Evolutionary conservation across 768 basidiomycete species (phyloP), one percentile per base, ranked within the genome.

Genomic region (Amanita pseudoporphyria): DNA sequence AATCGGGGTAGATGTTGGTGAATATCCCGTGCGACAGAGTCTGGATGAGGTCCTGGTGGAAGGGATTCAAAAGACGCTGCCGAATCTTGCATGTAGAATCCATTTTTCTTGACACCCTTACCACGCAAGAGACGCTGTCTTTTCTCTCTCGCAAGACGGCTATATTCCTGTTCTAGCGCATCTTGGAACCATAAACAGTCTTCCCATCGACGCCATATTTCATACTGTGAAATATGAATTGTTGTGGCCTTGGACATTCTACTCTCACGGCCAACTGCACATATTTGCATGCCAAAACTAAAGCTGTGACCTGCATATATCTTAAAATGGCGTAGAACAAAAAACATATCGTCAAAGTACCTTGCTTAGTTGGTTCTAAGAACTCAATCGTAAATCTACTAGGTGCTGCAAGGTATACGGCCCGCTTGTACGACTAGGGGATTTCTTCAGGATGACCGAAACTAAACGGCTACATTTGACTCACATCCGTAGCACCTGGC

Each of bases 41-140:
- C 77, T 5, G 86, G 85, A 57, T 87, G 74, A n/a, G 87, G 87
- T 6, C 87, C 88, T 6, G 84, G 83, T 10, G 88, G 88, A 16
- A 91, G 72, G 1, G 87, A 89, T 46, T 90, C 88, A 71, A 84
- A 91, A 12, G 88, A 90, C 1, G 88, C 81, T 1, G 88, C 88
- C 49, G 73, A 70, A 58, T 87, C 82, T 28, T 79, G 74, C 52
- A 80, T 77, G 52, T 84, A 74, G 52, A 87, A 77, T 2, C 86
- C 72, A 14, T 83, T 78, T 49, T 81, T 82, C 69, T 84, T 84
- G 49, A 87, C 73, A 12, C 86, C 85, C 58, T 87, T 89, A 0
- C 87, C 87, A 13, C 78, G 76, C 5, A 69, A 64, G 9, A 90
- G 76, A 28, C 85, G 79, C 22, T 68, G 70, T 12, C 80, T 81